Conservation (phyloP, 1,284 basidiomycete genomes). For the Ganoderma multipileum region DNA sequence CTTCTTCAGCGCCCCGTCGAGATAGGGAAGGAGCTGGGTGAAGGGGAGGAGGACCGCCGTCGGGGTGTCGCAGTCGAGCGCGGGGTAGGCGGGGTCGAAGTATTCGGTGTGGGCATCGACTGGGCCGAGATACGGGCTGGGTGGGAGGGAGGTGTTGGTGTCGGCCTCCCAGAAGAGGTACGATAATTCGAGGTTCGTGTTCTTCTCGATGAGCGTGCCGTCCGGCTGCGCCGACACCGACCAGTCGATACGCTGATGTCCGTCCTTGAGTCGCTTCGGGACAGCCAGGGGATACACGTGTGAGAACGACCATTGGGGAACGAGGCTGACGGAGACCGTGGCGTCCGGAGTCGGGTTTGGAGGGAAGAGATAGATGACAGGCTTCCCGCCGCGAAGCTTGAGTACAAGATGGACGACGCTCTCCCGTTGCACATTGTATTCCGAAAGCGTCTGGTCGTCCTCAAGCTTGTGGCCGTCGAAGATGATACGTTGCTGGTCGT, state of each 20-base stretch:
- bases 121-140: not conserved
- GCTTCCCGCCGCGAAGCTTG: not conserved
- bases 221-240: not conserved
- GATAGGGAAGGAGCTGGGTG: slow-evolving; percentile 40
- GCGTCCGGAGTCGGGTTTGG: not conserved
- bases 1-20: slow-evolving; percentile 42
- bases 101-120: slow-evolving; percentile 1
- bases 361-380: slow-evolving; percentile 17
- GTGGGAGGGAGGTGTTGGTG: not conserved
- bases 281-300: slow-evolving; percentile 10
- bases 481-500: not conserved
- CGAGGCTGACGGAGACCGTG: slow-evolving; percentile 6
- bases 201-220: slow-evolving; percentile 8
- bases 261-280: not conserved
- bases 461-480: not conserved
- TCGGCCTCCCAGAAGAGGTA: slow-evolving; percentile 44
- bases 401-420: not conserved
- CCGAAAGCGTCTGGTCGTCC: not conserved
- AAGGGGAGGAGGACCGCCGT: slow-evolving; percentile 39
- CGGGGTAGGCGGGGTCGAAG: slow-evolving; percentile 12
- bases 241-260: slow-evolving; percentile 31
- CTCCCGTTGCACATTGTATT: not conserved
- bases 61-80: not conserved
- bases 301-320: slow-evolving; percentile 15
- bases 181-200: not conserved